These are phyloP conservation scores for Davidsoniella eucalypti DNA, from an alignment of 2,329 filamentous ascomycete species.

Conservation along the genomic window DNA sequence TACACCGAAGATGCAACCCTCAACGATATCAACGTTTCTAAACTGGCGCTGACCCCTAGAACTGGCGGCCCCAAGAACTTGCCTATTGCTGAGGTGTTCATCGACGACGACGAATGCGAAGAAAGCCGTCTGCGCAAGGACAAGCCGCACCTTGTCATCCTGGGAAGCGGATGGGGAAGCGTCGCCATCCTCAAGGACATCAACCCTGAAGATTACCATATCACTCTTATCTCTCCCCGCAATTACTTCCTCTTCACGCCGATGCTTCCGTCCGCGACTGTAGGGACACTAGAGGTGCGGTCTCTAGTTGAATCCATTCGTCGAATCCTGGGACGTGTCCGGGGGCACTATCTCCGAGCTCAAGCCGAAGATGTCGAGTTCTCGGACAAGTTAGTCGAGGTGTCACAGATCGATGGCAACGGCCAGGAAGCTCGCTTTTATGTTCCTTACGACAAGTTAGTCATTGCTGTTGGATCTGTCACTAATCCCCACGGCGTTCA, in stretches of 20 bases:
- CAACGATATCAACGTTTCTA: conserved; percentile 67
- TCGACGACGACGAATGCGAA: conserved; percentile 74
- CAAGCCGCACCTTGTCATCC: conserved; percentile 82
- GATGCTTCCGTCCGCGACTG: conserved; percentile 92
- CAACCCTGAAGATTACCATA: conserved; percentile 81
- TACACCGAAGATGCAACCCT: conserved; percentile 57
- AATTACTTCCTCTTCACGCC: conserved; percentile 98
- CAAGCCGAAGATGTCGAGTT: conserved; percentile 82
- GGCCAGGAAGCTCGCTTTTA: conserved; percentile 77
- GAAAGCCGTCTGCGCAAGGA: conserved; percentile 56
- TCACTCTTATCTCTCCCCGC: conserved; percentile 83
- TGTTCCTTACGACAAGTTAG: conserved; percentile 90
- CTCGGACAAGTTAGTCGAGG: conserved; percentile 75
- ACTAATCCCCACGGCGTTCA: conserved; percentile 94
- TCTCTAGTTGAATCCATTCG: conserved; percentile 88
- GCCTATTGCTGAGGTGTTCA: conserved; percentile 70
- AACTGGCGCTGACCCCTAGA: conserved; percentile 63
- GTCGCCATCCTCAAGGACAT: conserved; percentile 82
- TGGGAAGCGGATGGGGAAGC: conserved; percentile 91
- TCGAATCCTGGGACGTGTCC: conserved; percentile 59
- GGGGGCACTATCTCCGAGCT: conserved; percentile 81
- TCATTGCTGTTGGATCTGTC: conserved; percentile 78
- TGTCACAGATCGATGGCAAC: conserved; percentile 52
- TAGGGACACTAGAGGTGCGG: conserved; percentile 80
- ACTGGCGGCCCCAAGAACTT: conserved; percentile 87